Evolutionary conservation across 306 rosid genomes (phyloP).

Genomic region (Pachyrhizus erosus): DNA sequence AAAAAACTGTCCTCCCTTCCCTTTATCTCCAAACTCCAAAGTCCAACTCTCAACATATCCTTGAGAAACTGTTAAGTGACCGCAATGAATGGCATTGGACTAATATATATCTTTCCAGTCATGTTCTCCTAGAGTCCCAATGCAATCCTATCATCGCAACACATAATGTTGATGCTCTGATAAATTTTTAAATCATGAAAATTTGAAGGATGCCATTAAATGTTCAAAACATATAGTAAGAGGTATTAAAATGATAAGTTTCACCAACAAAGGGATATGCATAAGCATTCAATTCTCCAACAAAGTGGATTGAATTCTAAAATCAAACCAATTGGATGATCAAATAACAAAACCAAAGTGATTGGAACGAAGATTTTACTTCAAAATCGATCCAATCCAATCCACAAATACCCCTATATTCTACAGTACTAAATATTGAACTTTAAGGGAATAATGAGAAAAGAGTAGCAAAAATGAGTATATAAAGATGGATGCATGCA

Average conservation of each 20-base stretch:
- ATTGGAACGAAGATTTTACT: no score
- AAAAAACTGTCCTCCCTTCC: background rate
- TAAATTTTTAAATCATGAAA: background rate
- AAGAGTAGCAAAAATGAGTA: background rate
- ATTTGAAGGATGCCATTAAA: constrained; percentile 17
- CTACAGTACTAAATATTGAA: background rate
- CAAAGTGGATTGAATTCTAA: no score
- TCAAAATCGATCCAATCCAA: no score
- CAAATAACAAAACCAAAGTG: no score
- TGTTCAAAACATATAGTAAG: background rate
- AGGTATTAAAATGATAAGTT: no score
- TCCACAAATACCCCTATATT: no score
- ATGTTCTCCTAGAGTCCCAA: constrained; percentile 16
- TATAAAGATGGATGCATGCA: background rate
- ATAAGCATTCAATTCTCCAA: no score
- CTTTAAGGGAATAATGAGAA: background rate
- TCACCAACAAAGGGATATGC: no score
- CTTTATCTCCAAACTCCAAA: background rate
- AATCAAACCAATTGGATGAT: no score
- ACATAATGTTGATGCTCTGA: background rate
- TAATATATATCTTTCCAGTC: background rate
- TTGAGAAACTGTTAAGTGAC: background rate
- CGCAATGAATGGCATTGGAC: constrained; percentile 1
- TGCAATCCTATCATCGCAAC: constrained; percentile 6
- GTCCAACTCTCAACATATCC: background rate